A percentile compares a stretch with the other conserved stretches of the same genome.
Conservation (phyloP, 495 filamentous ascomycete genomes). For the Penicillium daleae region DNA sequence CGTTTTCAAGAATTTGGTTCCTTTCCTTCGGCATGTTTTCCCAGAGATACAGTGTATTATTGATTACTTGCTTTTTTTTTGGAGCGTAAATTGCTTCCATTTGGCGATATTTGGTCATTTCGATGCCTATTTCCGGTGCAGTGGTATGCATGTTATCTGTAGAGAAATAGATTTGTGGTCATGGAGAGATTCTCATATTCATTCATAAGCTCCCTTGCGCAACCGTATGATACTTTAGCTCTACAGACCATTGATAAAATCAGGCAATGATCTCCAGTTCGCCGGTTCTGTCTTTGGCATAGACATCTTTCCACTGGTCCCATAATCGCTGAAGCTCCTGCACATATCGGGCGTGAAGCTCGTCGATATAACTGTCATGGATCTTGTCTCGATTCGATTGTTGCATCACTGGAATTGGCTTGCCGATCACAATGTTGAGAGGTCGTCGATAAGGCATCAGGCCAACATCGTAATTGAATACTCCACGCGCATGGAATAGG, state of each 20-base stretch:
- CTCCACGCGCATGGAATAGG: conserved; percentile 83
- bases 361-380: conserved; percentile 74
- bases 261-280: conserved; percentile 82
- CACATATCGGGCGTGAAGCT: conserved; percentile 78
- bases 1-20: conserved; percentile 2
- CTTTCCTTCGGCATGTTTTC: background rate
- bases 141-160: background rate
- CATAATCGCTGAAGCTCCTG: conserved; percentile 79
- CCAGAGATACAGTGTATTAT: background rate
- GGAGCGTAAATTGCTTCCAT: background rate
- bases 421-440: conserved; percentile 85
- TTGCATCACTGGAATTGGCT: conserved; percentile 72
- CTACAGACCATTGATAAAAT: conserved; percentile 7
- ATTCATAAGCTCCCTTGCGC: background rate
- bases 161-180: background rate
- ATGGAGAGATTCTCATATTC: background rate
- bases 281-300: conserved; percentile 68
- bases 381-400: conserved; percentile 55
- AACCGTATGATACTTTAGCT: background rate
- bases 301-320: conserved; percentile 86
- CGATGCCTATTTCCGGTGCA: background rate
- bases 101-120: background rate
- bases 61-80: background rate
- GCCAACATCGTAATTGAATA: conserved; percentile 98
- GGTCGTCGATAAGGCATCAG: conserved; percentile 90